Conservation (phyloP, 305 asterid genomes). For the Nicotiana rustica region DNA sequence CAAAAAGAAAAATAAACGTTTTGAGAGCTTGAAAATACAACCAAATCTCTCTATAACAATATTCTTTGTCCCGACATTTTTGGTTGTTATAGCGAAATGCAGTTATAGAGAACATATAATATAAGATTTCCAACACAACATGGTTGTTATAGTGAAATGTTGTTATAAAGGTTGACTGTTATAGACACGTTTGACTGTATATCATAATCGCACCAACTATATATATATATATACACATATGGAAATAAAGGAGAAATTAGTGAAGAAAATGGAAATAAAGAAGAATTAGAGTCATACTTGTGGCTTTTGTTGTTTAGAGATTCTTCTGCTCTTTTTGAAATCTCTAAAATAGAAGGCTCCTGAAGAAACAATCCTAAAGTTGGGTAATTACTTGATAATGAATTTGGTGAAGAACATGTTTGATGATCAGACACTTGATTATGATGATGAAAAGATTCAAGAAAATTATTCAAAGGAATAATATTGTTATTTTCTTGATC, state of each 20-base stretch:
- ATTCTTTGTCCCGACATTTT: too few relatives aligned
- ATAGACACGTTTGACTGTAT: too few relatives aligned
- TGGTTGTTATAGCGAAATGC: too few relatives aligned
- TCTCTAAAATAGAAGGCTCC: constrained; percentile 46
- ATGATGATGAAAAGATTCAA: constrained; percentile 51
- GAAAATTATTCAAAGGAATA: constrained; percentile 54
- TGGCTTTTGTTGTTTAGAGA: constrained; percentile 36
- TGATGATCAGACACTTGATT: constrained; percentile 33
- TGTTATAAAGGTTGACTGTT: too few relatives aligned
- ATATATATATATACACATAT: not conserved
- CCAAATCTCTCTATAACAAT: too few relatives aligned
- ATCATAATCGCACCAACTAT: not conserved
- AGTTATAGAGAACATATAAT: too few relatives aligned
- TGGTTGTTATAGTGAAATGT: too few relatives aligned
- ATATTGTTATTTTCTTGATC: constrained; percentile 28
- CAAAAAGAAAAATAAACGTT: too few relatives aligned
- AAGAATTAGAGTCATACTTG: constrained; percentile 30
- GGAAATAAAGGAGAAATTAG: not conserved
- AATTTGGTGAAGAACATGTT: constrained; percentile 32
- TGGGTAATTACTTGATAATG: constrained; percentile 41
- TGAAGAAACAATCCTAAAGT: constrained; percentile 59
- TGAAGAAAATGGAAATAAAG: constrained; percentile 38
- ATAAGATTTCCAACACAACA: too few relatives aligned
- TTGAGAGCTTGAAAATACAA: too few relatives aligned
- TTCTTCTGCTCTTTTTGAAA: constrained; percentile 43